Base-by-base conservation (phyloP, 106 monocot genomes). In the Dendrobium chrysotoxum region DNA sequence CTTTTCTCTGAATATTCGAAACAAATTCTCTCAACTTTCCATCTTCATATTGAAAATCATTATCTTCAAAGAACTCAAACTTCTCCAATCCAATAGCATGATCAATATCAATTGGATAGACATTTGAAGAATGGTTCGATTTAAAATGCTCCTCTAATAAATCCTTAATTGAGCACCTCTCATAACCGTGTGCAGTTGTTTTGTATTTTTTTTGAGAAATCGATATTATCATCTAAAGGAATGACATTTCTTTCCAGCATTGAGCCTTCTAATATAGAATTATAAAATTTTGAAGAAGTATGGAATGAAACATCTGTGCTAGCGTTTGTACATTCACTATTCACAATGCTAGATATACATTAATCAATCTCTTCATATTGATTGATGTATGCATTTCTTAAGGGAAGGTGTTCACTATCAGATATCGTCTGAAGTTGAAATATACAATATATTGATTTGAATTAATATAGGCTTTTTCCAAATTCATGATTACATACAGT, bases 31-130 rank as follows among this genome's bases (percentile, higher is more conserved):
- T 87, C n/a, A 97, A 82, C 75, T 97, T 94, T 17, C 94, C 97
- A 87, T 97, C 97, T 72, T 97, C 97, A 83, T 94, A 98, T 61
- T 94, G 94, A 82, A 85, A 97, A 77, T 91, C 90, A 77, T 94
- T 91, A 76, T 95, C 89, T 54, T 77, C 88, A 20, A 77, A 78
- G 53, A 74, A 38, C n/a, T 89, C 88, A 65, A 80, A 64, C 70
- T 86, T 87, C 78, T 89, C 88, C 75, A 81, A 71, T 45, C 79
- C 85, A 87, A 17, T 67, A 66, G 61, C 72, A 13, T 78, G 82
- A 70, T 87, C 76, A 79, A 13, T 65, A 79, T 80, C 85, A 86
- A 47, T 79, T 68, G 86, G 82, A 78, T 80, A 86, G 64, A 78
- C 70, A 83, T 81, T 39, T 45, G 85, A 31, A 31, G 81, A 54